Percentiles rank a stretch among this genome's conserved stretches.
phyloP scores from a whole-genome alignment of 2,329 filamentous ascomycete genomes.

The Fusarium multiceps region DNA sequence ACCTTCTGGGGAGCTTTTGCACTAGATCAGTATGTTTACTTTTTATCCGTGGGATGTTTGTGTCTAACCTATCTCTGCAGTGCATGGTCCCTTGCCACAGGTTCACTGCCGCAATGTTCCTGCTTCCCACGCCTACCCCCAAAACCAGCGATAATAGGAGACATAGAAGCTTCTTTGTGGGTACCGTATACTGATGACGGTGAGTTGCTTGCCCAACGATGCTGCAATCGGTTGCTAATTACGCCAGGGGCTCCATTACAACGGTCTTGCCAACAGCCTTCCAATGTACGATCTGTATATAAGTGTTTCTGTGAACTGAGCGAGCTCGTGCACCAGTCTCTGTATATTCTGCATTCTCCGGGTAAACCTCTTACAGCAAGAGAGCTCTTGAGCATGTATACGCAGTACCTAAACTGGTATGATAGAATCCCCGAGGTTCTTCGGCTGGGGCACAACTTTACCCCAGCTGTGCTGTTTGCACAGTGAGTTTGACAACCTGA shows the following conservation, averaged over 20 bases:
- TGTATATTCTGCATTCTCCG: conserved; percentile 79
- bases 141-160: conserved; percentile 69
- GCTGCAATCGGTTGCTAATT: not conserved
- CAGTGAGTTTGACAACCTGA: conserved; percentile 65
- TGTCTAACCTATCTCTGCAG: conserved; percentile 52
- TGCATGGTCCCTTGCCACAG: conserved; percentile 73
- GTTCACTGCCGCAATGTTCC: conserved; percentile 70
- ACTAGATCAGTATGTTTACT: conserved; percentile 68
- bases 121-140: conserved; percentile 66
- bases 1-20: conserved; percentile 73
- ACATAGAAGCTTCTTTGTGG: conserved; percentile 70
- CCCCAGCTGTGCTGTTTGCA: conserved; percentile 77
- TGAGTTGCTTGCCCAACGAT: conserved; percentile 49
- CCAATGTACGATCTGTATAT: conserved; percentile 75
- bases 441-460: conserved; percentile 74
- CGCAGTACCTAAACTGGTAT: conserved; percentile 78
- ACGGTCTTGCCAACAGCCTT: conserved; percentile 69
- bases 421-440: conserved; percentile 72
- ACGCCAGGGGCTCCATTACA: conserved; percentile 63
- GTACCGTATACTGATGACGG: conserved; percentile 69
- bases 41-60: not conserved
- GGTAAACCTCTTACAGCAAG: conserved; percentile 72
- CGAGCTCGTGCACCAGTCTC: conserved; percentile 77
- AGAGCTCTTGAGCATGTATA: conserved; percentile 72
- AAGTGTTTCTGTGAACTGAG: conserved; percentile 78